Evolutionary conservation across 2,329 filamentous ascomycete species (phyloP), one percentile per base, ranked within the genome.

Genomic region (Diaporthe citrichinensis): DNA sequence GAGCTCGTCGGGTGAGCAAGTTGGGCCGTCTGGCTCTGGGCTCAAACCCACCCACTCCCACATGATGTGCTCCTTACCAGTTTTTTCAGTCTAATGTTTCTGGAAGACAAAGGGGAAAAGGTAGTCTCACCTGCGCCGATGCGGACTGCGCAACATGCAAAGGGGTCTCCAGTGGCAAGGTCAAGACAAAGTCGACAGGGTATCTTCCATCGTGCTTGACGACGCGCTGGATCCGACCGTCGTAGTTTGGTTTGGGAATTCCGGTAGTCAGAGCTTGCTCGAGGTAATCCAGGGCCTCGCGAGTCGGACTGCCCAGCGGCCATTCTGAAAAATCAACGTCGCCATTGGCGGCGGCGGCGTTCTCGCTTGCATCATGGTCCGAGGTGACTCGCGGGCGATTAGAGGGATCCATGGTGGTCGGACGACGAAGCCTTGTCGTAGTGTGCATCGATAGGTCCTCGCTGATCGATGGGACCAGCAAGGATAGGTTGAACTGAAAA

Each of bases 231-330:
- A 20, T 7, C 4, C 23, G 62, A 2, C 36, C 34, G n/a, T 44
- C n/a, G 15, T 53, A 46, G n/a, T 12, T 3, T 14, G 71, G n/a
- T 4, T 1, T 55, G 17, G 57, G 46, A 7, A 28, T 9, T 3
- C 20, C 62, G 17, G n/a, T 34, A 10, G 61, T 51, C 51, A 74
- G 17, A 28, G 72, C 49, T 58, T 36, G 72, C 49, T 69, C 59
- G 7, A 69, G 49, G 17, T 51, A 53, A 6, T 51, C 41, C 2
- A 59, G 41, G 3, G 28, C 53, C 25, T 34, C 46, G 34, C 46
- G 34, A 5, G 10, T 20, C 2, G 58, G 58, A 15, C 4, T 25
- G 17, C 0, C 12, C 2, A 23, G 6, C 1, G 58, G 71, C 58
- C 71, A 65, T 3, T 9, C n/a, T n/a, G 34, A 14, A 31, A 20